Evolutionary conservation across 2,329 filamentous ascomycete species (phyloP).

Genomic region (Trichophyton benhamiae): DNA sequence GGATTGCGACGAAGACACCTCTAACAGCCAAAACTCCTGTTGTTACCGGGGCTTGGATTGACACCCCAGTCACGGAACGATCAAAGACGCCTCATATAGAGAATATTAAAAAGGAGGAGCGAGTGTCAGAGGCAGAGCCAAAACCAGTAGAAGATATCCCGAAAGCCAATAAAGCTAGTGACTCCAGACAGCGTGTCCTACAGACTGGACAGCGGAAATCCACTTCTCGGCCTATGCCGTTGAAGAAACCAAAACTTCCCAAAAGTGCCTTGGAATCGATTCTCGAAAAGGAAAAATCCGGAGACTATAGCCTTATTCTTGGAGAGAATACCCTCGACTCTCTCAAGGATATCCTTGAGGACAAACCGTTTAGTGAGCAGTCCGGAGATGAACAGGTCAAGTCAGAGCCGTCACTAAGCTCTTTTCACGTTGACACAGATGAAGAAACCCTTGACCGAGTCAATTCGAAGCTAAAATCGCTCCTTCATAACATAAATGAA

Average conservation of each 20-base stretch:
- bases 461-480: slow-evolving; percentile 28
- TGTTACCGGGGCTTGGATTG: slow-evolving; percentile 36
- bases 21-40: slow-evolving; percentile 34
- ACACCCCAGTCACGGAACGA: slow-evolving; percentile 34
- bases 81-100: slow-evolving; percentile 11
- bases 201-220: slow-evolving; percentile 9
- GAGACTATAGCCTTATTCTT: slow-evolving; percentile 27
- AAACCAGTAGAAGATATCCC: background rate
- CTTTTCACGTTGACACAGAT: slow-evolving; percentile 11
- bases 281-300: slow-evolving; percentile 29
- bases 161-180: slow-evolving; percentile 6
- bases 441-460: slow-evolving; percentile 26
- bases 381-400: slow-evolving; percentile 1
- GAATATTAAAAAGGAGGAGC: slow-evolving; percentile 8
- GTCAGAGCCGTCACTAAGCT: background rate
- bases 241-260: slow-evolving; percentile 29
- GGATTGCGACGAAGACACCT: slow-evolving; percentile 19
- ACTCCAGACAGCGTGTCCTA: background rate
- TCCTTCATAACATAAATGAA: slow-evolving; percentile 30
- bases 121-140: background rate
- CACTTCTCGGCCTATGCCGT: slow-evolving; percentile 12
- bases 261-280: slow-evolving; percentile 33
- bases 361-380: slow-evolving; percentile 19
- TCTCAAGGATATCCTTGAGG: slow-evolving; percentile 31
- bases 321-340: slow-evolving; percentile 37